Evolutionary conservation across 1,284 basidiomycete species (phyloP), one percentile per base, ranked within the genome.

Genomic region (Apiotrichum akiyoshidainum): DNA sequence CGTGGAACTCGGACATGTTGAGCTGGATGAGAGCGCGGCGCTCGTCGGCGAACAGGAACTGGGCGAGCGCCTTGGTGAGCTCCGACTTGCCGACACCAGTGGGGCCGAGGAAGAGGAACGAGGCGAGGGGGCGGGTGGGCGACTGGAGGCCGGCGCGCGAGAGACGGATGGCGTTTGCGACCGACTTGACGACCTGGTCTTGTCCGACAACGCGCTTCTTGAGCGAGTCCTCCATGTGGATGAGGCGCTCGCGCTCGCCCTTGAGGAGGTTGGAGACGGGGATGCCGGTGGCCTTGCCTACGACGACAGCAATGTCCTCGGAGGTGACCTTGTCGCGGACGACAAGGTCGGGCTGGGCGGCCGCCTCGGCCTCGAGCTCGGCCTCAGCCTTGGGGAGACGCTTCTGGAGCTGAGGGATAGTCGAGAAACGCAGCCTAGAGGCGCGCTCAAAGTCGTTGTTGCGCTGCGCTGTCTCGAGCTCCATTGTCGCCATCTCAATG

Each of bases 1-100:
- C 92, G 64, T 91, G 89, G 72, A 89, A 93, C 83, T 94, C 90
- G 12, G 88, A 90, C 90, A 92, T 92, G 71, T 93, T 92, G 74
- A 94, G 89, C 64, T 87, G 90, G 64, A 94, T 90, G 57, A 95
- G 73, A 19, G 90, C 89, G 40, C 88, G 81, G 63, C 87, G 85
- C 70, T 93, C 90, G 64, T 93, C 89, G 65, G 91, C 87, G 78
- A 91, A 95, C 54, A 95, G 75, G 81, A 95, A 93, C 4, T 82
- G 82, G 0, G 92, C 90, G 5, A 95, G 81, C 0, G 88, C 85
- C 77, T 95, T 96, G 71, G 87, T 88, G 9, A 95, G 81, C 71
- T 95, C 92, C 0, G 90, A 93, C 86, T 93, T 83, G 22, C 81
- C 81, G 13, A 75, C 74, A 54, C 75, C 93, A 0, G 92, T 95